Base-by-base conservation (phyloP, 2,329 filamentous ascomycete genomes). In the Rhinocladiella mackenziei region DNA sequence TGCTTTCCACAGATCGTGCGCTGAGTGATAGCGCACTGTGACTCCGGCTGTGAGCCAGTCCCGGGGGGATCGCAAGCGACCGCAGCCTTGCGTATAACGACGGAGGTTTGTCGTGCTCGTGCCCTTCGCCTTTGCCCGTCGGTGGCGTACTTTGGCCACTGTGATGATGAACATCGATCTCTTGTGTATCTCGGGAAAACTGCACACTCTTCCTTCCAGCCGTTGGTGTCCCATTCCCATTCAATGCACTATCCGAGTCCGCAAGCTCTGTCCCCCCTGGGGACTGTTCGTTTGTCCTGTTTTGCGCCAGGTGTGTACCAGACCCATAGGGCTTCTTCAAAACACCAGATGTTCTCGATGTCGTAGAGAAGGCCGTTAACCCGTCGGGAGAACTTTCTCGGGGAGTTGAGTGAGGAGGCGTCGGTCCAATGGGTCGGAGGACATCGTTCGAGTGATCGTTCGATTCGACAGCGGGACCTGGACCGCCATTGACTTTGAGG, bases 31-130 rank as follows among this genome's bases (percentile, higher is more conserved):
- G 64, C 7, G 64, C 70, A 53, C 75, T 79, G 17, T 67, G 59
- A 25, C 69, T 72, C 23, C 75, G 66, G 2, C 68, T 65, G 56
- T 78, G 75, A 13, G 69, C 65, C 46, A 74, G 66, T 7, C 67
- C 58, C 15, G 73, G 72, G 1, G 74, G 70, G 8, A 73, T 76
- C 15, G 86, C 79, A 43, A 94, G 69, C 3, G 86, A 83, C 61
- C 85, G 88, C 51, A 94, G 65, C 62, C 84, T 89, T 13, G 83
- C 83, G 65, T 94, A 87, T 53, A 94, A 75, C 17, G 83, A 83
- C 15, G 77, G 76, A 43, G 65, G 71, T 48, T 75, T 73, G 15
- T 77, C 76, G 63, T 81, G 67, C 26, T 86, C 84, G n/a, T 66
- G 73, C 39, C 84, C 81, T 33, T 73, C 72, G 0, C 56, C 62